Evolutionary conservation across 2,329 filamentous ascomycete genomes (phyloP).

Genomic region (Cytospora schulzeri): DNA sequence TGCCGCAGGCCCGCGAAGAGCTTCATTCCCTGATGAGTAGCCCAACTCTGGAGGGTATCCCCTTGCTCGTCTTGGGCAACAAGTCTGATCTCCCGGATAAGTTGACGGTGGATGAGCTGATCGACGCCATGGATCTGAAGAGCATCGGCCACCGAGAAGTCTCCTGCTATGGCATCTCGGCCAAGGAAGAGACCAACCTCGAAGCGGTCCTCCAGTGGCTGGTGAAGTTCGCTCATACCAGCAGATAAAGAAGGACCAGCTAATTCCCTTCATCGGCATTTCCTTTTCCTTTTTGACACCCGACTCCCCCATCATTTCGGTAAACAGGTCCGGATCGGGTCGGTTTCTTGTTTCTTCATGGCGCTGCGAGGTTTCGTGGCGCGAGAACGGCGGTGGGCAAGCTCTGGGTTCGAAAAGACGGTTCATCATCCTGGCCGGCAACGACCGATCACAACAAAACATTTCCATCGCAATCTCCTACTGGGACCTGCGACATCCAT

Average conservation of each 20-base stretch:
- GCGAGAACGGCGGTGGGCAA: conserved; percentile 21
- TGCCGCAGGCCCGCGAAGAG: conserved; percentile 87
- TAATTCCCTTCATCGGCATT: background rate
- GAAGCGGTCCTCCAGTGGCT: conserved; percentile 97
- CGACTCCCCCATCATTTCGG: conserved; percentile 8
- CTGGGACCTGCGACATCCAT: conserved; percentile 12
- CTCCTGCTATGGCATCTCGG: conserved; percentile 97
- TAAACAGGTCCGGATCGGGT: conserved; percentile 12
- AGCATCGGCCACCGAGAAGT: conserved; percentile 89
- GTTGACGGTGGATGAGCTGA: conserved; percentile 90
- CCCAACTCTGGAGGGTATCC: conserved; percentile 83
- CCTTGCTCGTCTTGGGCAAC: conserved; percentile 91
- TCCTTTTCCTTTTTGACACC: conserved; percentile 20
- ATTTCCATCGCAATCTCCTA: conserved; percentile 9
- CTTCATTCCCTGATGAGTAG: conserved; percentile 87
- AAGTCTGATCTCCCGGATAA: conserved; percentile 95
- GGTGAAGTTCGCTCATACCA: conserved; percentile 73
- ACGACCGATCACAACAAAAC: conserved; percentile 28
- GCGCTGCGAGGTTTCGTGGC: conserved; percentile 24
- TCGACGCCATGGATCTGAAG: conserved; percentile 89
- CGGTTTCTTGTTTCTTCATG: conserved; percentile 21
- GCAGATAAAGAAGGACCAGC: conserved; percentile 54
- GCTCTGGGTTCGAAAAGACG: conserved; percentile 28
- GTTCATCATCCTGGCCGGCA: conserved; percentile 28
- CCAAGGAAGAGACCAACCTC: conserved; percentile 97